Percentiles rank a stretch among this genome's conserved stretches.
phyloP scores from a whole-genome alignment of 202 grass and related monocot genomes.

The Panicum virgatum region DNA sequence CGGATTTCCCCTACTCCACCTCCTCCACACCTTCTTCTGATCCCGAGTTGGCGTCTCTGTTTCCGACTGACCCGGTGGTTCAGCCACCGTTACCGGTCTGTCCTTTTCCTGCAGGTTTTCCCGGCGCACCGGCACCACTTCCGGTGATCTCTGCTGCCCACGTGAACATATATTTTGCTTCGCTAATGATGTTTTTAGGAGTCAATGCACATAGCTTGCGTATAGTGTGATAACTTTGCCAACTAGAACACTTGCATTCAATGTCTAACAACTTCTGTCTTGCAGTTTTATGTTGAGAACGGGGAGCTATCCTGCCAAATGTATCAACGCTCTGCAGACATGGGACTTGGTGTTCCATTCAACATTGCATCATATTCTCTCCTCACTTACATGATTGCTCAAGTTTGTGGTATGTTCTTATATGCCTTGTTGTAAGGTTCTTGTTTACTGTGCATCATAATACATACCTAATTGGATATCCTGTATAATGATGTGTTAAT shows the following conservation, averaged over 20 bases:
- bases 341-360: conserved; percentile 92
- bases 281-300: conserved; percentile 77
- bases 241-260: neutral
- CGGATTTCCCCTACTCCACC: too few species aligned
- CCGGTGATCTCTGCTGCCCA: too few species aligned
- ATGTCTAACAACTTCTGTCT: neutral
- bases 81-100: too few species aligned
- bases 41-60: too few species aligned
- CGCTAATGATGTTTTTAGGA: neutral
- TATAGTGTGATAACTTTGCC: neutral
- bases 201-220: neutral
- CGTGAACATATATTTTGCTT: neutral
- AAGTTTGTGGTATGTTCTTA: conserved; percentile 79
- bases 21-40: too few species aligned
- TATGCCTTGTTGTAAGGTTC: neutral
- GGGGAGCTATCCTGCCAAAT: conserved; percentile 94
- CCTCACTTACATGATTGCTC: conserved; percentile 86
- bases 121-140: too few species aligned
- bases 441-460: neutral
- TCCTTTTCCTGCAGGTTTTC: too few species aligned
- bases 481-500: neutral
- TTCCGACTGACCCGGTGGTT: too few species aligned
- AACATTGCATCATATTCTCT: conserved; percentile 92
- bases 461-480: neutral
- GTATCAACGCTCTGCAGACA: conserved; percentile 94